phyloP scores from a whole-genome alignment of 2,329 filamentous ascomycete genomes.

The Verruconis gallopava region DNA sequence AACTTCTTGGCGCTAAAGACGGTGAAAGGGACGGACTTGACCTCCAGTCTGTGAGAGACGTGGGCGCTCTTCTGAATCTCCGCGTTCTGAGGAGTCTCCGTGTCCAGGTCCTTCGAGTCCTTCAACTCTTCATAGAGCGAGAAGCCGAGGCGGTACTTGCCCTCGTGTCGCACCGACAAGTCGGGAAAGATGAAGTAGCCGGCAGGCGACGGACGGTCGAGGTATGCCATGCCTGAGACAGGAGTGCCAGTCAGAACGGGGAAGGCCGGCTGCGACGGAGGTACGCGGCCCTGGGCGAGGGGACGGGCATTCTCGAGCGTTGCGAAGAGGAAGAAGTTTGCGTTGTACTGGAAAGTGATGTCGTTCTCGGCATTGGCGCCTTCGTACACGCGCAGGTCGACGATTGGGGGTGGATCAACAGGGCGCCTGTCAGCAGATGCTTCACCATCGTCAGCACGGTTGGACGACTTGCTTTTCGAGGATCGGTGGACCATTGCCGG shows the following conservation, averaged over 20 bases:
- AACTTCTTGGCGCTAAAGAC: conserved; percentile 99
- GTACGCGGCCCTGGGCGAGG: conserved; percentile 68
- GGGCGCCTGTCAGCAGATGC: conserved; percentile 79
- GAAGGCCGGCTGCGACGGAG: conserved; percentile 51
- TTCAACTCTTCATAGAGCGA: conserved; percentile 91
- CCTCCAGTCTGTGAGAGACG: conserved; percentile 77
- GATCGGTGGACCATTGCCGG: background rate
- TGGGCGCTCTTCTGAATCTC: conserved; percentile 29
- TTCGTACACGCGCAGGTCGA: conserved; percentile 78
- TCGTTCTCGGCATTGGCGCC: conserved; percentile 41
- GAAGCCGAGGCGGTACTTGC: conserved; percentile 81
- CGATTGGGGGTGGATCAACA: conserved; percentile 87
- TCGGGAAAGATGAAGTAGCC: conserved; percentile 98
- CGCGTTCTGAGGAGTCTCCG: conserved; percentile 30
- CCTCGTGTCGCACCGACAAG: conserved; percentile 88
- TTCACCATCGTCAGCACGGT: too few species aligned
- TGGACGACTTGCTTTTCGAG: conserved; percentile 13
- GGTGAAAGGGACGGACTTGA: conserved; percentile 74
- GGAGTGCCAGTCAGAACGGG: conserved; percentile 89
- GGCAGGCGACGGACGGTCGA: conserved; percentile 66
- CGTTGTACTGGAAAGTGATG: conserved; percentile 79
- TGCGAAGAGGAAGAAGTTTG: conserved; percentile 94
- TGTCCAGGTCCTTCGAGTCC: conserved; percentile 65
- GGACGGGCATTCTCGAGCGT: conserved; percentile 77
- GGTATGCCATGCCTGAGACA: conserved; percentile 88